phyloP scores from a whole-genome alignment of 2,329 filamentous ascomycete genomes.

The Curvularia hawaiiensis region DNA sequence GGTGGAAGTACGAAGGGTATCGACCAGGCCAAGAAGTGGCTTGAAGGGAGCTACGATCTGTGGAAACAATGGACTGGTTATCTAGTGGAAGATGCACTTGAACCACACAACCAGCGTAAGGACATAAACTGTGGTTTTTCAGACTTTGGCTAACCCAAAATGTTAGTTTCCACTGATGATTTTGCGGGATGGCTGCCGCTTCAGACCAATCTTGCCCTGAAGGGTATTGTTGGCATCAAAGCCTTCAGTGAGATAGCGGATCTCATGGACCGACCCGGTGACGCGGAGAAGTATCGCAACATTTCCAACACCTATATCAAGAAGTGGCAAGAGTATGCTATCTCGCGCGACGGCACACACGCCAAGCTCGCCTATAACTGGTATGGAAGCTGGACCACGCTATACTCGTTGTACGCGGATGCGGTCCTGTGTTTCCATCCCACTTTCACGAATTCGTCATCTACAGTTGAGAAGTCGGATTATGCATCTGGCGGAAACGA shows the following conservation, averaged over 20 bases:
- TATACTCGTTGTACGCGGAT: conserved; percentile 87
- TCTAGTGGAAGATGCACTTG: conserved; percentile 74
- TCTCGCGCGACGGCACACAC: conserved; percentile 72
- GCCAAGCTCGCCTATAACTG: conserved; percentile 81
- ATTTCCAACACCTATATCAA: conserved; percentile 70
- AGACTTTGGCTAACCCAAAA: conserved; percentile 9
- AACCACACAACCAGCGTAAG: conserved; percentile 73
- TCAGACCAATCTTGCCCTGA: conserved; percentile 82
- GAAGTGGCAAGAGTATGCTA: conserved; percentile 73
- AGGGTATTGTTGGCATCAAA: conserved; percentile 81
- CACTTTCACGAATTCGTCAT: conserved; percentile 48
- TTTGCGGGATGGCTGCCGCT: conserved; percentile 79
- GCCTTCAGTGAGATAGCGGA: conserved; percentile 75
- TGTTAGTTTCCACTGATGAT: conserved; percentile 75
- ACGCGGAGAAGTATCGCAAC: conserved; percentile 65
- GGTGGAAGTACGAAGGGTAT: conserved; percentile 60
- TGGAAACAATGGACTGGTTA: conserved; percentile 82
- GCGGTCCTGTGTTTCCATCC: conserved; percentile 80
- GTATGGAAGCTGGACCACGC: conserved; percentile 80
- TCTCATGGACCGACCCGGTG: conserved; percentile 62
- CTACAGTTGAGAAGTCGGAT: not conserved
- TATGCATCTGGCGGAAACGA: conserved; percentile 15
- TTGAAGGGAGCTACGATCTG: conserved; percentile 70
- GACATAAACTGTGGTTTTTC: not conserved
- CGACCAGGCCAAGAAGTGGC: conserved; percentile 66